Conservation (phyloP, 148 eudicot species). For the Arbutus unedo region DNA sequence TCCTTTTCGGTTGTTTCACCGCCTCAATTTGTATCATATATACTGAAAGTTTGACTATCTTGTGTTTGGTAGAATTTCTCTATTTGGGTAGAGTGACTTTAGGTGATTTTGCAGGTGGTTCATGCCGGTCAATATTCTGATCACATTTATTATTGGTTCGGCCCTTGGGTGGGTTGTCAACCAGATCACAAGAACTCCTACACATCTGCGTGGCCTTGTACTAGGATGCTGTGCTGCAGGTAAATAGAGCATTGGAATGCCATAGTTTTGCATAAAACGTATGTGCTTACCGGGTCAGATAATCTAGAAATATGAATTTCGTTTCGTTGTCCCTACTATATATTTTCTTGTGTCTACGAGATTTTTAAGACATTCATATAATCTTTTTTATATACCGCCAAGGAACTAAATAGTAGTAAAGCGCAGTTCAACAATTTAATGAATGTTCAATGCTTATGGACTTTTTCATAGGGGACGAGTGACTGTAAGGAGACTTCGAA, state of each 20-base stretch:
- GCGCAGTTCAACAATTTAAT: too few species aligned
- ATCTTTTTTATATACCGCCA: too few species aligned
- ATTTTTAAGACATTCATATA: too few species aligned
- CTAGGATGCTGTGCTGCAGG: constrained; percentile 68
- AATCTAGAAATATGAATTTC: neutral
- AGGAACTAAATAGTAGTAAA: too few species aligned
- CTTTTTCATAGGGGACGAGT: neutral
- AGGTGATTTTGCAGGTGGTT: constrained; percentile 49
- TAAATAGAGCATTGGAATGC: constrained; percentile 5
- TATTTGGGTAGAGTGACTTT: neutral
- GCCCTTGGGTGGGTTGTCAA: constrained; percentile 56
- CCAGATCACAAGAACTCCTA: constrained; percentile 48
- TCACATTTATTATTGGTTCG: constrained; percentile 60
- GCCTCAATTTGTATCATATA: too few species aligned
- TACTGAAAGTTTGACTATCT: too few species aligned
- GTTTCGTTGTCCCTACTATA: neutral
- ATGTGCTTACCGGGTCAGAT: neutral
- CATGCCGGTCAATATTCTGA: constrained; percentile 63
- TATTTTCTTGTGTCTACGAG: too few species aligned
- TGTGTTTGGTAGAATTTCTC: too few species aligned
- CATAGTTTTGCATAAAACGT: neutral
- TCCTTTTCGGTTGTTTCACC: neutral
- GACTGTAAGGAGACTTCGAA: neutral
- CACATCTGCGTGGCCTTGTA: constrained; percentile 52
- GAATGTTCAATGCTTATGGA: neutral